A percentile compares a stretch with the other conserved stretches of the same genome.
Evolutionary conservation across 495 filamentous ascomycete genomes (phyloP).

Genomic region (Gamarada debralockiae): DNA sequence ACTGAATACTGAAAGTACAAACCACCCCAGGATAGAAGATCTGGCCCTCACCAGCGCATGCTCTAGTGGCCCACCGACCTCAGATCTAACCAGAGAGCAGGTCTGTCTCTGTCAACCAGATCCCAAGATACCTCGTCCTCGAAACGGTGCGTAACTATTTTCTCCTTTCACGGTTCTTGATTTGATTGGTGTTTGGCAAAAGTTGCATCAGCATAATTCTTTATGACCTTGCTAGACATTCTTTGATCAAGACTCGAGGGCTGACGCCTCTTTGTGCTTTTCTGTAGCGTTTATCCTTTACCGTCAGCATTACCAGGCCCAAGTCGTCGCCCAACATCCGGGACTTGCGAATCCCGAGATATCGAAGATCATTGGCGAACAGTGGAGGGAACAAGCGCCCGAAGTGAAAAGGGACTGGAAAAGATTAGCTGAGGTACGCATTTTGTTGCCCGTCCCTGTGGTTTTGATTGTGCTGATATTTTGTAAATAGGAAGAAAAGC

Average conservation of each 20-base stretch:
- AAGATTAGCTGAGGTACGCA: conserved; percentile 70
- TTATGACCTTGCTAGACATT: conserved; percentile 21
- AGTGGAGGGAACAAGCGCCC: conserved; percentile 74
- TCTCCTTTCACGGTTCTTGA: conserved; percentile 14
- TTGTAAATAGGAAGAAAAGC: conserved; percentile 77
- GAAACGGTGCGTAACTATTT: conserved; percentile 75
- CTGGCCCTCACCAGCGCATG: conserved; percentile 35
- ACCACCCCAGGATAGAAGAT: conserved; percentile 37
- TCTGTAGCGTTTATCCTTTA: conserved; percentile 92
- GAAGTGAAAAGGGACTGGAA: conserved; percentile 89
- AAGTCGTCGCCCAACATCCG: conserved; percentile 76
- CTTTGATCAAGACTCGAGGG: conserved; percentile 15
- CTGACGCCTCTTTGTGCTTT: conserved; percentile 23
- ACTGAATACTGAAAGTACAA: conserved; percentile 43
- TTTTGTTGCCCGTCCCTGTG: background rate
- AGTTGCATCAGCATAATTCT: conserved; percentile 17
- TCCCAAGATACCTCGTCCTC: conserved; percentile 87
- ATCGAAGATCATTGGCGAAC: conserved; percentile 94
- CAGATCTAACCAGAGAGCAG: conserved; percentile 34
- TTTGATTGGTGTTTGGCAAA: conserved; percentile 19
- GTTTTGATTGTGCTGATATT: background rate
- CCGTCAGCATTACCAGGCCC: conserved; percentile 85
- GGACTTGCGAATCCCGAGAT: conserved; percentile 95
- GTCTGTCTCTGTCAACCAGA: conserved; percentile 92
- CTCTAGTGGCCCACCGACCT: conserved; percentile 23